phyloP scores from a whole-genome alignment of 768 basidiomycete species.

The Kondoa malvinella region DNA sequence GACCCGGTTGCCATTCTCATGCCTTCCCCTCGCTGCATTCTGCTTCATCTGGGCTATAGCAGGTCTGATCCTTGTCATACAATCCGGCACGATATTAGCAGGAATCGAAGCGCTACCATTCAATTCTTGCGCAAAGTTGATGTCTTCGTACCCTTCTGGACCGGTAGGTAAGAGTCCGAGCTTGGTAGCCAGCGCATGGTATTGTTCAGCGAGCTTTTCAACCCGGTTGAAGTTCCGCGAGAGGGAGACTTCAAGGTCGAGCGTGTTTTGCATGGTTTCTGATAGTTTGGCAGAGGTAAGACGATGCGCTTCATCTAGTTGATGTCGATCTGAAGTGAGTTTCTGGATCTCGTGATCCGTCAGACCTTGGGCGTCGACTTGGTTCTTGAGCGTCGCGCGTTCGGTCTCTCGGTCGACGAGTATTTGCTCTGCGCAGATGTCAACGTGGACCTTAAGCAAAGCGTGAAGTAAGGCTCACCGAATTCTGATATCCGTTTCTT shows the following conservation, averaged over 20 bases:
- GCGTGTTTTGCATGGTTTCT: constrained; percentile 40
- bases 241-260: constrained; percentile 67
- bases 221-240: constrained; percentile 61
- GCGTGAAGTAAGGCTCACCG: neutral
- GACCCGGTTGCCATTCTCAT: constrained; percentile 11
- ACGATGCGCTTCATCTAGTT: constrained; percentile 33
- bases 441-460: neutral
- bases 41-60: constrained; percentile 32
- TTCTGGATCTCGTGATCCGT: constrained; percentile 74
- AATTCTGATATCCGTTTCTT: constrained; percentile 43
- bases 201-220: constrained; percentile 64
- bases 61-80: constrained; percentile 57
- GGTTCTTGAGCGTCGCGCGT: constrained; percentile 44
- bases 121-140: constrained; percentile 63
- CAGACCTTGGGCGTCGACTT: constrained; percentile 73
- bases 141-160: constrained; percentile 49
- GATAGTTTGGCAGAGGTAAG: constrained; percentile 1
- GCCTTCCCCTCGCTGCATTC: neutral
- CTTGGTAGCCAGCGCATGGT: constrained; percentile 54
- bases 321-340: constrained; percentile 81
- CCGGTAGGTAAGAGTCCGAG: constrained; percentile 64
- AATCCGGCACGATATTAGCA: constrained; percentile 50
- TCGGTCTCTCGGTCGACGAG: constrained; percentile 51
- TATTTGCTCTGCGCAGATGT: constrained; percentile 38
- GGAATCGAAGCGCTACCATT: constrained; percentile 60